Conservation (phyloP, 345 rosid genomes). For the Rhodomyrtus tomentosa region DNA sequence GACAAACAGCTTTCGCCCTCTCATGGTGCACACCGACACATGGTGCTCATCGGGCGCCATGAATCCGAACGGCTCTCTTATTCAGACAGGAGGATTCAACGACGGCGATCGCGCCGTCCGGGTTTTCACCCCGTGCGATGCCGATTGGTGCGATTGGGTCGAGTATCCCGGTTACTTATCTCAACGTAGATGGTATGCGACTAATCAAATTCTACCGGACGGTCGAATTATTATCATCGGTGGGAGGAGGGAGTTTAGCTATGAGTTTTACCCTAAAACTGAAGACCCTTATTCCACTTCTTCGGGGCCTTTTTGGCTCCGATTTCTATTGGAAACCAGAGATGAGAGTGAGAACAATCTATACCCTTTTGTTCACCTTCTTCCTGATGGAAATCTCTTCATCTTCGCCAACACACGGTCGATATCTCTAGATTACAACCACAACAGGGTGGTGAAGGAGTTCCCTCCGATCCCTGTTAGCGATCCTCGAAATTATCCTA, state of each 20-base stretch:
- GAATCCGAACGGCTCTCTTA: conserved; percentile 46
- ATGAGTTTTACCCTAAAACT: conserved; percentile 45
- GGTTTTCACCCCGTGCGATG: conserved; percentile 33
- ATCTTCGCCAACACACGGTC: conserved; percentile 69
- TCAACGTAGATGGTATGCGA: conserved; percentile 70
- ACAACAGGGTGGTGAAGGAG: conserved; percentile 35
- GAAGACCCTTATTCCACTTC: neutral
- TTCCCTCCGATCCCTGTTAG: conserved; percentile 42
- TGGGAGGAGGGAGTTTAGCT: conserved; percentile 60
- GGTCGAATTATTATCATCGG: conserved; percentile 64
- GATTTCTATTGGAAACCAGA: conserved; percentile 36
- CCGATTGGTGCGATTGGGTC: conserved; percentile 47
- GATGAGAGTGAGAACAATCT: conserved; percentile 65
- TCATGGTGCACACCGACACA: conserved; percentile 53
- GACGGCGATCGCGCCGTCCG: conserved; percentile 57
- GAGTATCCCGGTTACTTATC: conserved; percentile 40
- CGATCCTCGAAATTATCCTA: conserved; percentile 75
- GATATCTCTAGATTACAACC: conserved; percentile 48
- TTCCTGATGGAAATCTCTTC: conserved; percentile 82
- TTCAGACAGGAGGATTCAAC: conserved; percentile 81
- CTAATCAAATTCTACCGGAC: conserved; percentile 62
- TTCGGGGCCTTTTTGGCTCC: conserved; percentile 7
- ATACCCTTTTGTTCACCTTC: conserved; percentile 73
- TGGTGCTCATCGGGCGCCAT: conserved; percentile 90
- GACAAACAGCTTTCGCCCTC: conserved; percentile 46